phyloP scores from a whole-genome alignment of 495 filamentous ascomycete species.

The Neurospora sp. region DNA sequence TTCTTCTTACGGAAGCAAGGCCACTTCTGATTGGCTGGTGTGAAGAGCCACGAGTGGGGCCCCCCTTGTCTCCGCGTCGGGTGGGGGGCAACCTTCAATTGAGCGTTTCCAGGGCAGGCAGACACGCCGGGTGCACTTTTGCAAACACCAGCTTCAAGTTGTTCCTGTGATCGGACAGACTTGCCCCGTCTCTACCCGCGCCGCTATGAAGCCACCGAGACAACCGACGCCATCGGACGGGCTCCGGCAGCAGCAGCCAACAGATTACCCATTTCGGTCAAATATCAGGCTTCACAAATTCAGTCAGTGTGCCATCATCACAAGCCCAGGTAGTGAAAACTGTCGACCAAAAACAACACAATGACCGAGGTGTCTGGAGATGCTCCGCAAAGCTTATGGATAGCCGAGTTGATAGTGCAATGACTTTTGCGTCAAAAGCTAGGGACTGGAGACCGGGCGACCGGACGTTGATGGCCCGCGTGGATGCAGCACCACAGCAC shows the following conservation, averaged over 20 bases:
- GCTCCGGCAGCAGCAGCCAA: background rate
- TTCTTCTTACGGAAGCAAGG: slow-evolving; percentile 27
- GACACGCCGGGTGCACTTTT: background rate
- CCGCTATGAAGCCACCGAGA: background rate
- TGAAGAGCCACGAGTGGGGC: background rate
- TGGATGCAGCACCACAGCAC: background rate
- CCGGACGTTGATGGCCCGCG: background rate
- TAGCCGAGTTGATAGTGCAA: background rate
- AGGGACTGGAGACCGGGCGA: background rate
- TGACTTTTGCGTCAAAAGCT: background rate
- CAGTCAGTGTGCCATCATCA: background rate
- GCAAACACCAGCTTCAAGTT: background rate
- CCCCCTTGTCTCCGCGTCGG: background rate
- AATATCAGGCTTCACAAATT: background rate
- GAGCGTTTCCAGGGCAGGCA: background rate
- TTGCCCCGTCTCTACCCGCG: background rate
- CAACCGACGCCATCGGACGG: background rate
- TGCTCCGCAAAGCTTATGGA: background rate
- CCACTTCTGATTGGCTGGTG: slow-evolving; percentile 17
- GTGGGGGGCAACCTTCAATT: background rate
- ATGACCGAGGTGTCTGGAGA: background rate
- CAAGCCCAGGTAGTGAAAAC: background rate
- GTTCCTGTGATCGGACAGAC: background rate
- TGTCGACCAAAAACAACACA: background rate
- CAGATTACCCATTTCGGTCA: background rate